Evolutionary conservation across 352 stramenopile species (phyloP), one percentile per base, ranked within the genome.

Genomic region (Plasmopara muralis): DNA sequence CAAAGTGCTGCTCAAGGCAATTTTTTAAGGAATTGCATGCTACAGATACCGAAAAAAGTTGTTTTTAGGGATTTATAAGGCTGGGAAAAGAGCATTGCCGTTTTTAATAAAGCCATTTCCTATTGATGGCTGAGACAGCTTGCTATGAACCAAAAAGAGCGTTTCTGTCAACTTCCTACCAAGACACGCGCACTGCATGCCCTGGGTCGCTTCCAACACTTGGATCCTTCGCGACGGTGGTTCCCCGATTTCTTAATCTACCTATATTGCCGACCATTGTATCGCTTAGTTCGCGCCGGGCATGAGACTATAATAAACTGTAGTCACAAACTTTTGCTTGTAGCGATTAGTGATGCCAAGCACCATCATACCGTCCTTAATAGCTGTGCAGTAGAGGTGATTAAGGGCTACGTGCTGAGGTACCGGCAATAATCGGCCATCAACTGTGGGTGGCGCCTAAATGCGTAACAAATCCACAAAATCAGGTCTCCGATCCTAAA

Each of bases 331-430:
- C 66, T 98, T 98, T 49, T 97, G 93, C 75, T 97, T 97, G 70
- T 92, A 92, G 41, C 96, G 85, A 56, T 99, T 95, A 16, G 97
- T 99, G 73, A 99, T 97, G 49, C 96, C 96, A 18, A 99, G 83
- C 46, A 99, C 97, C 96, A 99, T 99, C 93, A 99, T 98, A 49
- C 97, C 97, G 73, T 99, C 97, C 72, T 97, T 97, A 67, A 98
- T 98, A 33, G 93, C 91, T 48, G 96, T 99, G 75, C 97, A 99
- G 71, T 99, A 99, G 14, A 99, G 75, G 79, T 99, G 97, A 72
- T 99, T 99, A 20, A 99, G 81, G 12, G 97, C 96, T 33, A 99
- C 97, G 70, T 99, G 96, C 76, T 99, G 95, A 30, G 97, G 97
- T 59, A 98, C 86, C 35, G 95, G 96, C 34, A 99, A 77, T 42